phyloP scores from a whole-genome alignment of 2,329 filamentous ascomycete genomes.

The Triangularia setosa region DNA sequence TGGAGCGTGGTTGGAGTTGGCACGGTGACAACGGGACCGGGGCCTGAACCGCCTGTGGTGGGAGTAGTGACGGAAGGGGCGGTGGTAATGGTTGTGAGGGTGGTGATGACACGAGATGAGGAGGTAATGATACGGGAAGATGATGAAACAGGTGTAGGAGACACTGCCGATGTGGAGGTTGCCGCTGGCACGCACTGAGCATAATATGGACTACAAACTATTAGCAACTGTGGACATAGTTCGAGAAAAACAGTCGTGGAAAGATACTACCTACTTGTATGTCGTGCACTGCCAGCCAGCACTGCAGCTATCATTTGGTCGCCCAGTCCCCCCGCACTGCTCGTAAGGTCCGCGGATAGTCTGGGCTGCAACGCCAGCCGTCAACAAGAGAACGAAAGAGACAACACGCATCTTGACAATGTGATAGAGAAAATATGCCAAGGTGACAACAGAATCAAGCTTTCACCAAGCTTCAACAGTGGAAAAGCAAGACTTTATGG shows the following conservation, averaged over 20 bases:
- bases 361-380: constrained; percentile 13
- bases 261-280: constrained; percentile 22
- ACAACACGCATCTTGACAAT: constrained; percentile 12
- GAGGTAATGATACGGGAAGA: neutral
- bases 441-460: neutral
- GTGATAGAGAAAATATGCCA: neutral
- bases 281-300: constrained; percentile 23
- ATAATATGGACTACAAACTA: constrained; percentile 13
- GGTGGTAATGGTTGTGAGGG: constrained; percentile 11
- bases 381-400: constrained; percentile 9
- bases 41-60: neutral
- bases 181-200: constrained; percentile 17
- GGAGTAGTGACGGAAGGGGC: constrained; percentile 8
- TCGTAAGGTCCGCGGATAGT: constrained; percentile 9
- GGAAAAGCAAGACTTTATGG: neutral
- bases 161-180: neutral
- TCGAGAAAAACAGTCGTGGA: neutral
- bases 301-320: constrained; percentile 19
- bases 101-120: constrained; percentile 3
- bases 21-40: neutral
- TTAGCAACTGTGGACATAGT: neutral
- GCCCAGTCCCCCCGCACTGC: constrained; percentile 22
- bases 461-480: neutral
- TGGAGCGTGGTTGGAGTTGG: constrained; percentile 37
- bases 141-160: constrained; percentile 3